These are phyloP conservation scores for Aspergillus baeticus DNA, from an alignment of 495 filamentous ascomycete genomes.

Conservation along the genomic window DNA sequence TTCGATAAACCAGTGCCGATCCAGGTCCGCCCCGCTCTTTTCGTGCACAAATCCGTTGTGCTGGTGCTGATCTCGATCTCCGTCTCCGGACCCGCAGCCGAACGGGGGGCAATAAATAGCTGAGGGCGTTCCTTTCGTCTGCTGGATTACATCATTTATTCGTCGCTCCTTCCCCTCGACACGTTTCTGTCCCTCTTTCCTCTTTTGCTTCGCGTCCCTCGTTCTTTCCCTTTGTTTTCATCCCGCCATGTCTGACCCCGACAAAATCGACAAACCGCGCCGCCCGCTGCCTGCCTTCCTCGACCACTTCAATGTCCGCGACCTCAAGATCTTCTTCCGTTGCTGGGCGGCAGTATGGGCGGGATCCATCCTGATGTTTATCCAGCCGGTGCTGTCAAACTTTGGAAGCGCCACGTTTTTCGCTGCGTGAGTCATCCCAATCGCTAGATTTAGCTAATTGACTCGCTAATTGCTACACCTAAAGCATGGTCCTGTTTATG, in stretches of 20 bases:
- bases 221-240: no score
- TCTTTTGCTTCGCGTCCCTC: no score
- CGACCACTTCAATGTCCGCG: slow-evolving; percentile 46
- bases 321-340: slow-evolving; percentile 45
- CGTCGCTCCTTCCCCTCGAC: no score
- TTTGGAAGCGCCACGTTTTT: slow-evolving; percentile 30
- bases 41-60: no score
- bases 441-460: neutral
- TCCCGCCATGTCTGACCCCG: neutral
- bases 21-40: no score
- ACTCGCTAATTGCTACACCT: neutral
- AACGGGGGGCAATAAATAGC: no score
- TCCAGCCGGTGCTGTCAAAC: slow-evolving; percentile 26
- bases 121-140: no score
- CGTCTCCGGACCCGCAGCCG: no score
- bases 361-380: slow-evolving; percentile 41
- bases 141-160: no score
- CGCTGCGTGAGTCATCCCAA: slow-evolving; percentile 13
- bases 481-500: slow-evolving; percentile 33
- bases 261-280: neutral
- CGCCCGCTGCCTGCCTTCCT: slow-evolving; percentile 32
- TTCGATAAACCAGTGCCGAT: no score
- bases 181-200: no score
- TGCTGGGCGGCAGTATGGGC: slow-evolving; percentile 45
- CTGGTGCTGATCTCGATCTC: no score